Conservation (phyloP, 208 protist species). For the Lotmaria passim region DNA sequence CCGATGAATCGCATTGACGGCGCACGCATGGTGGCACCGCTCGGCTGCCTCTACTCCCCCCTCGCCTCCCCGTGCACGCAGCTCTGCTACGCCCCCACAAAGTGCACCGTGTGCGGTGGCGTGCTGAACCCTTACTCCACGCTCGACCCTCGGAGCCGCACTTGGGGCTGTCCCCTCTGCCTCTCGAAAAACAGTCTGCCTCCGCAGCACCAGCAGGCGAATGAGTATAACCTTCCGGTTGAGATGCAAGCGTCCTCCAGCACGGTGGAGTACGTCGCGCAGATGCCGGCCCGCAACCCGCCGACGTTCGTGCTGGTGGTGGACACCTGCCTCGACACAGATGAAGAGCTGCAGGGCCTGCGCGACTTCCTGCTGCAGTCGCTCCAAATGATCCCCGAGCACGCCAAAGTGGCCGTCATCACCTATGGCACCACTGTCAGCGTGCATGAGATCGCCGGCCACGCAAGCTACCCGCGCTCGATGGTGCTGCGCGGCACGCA, state of each 20-base stretch:
- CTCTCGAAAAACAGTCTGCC: constrained; percentile 94
- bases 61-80: constrained; percentile 87
- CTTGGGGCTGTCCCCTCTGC: constrained; percentile 97
- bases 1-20: constrained; percentile 95
- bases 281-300: constrained; percentile 45
- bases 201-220: constrained; percentile 93
- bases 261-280: constrained; percentile 96
- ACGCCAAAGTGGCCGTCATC: constrained; percentile 96
- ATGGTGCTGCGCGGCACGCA: constrained; percentile 81
- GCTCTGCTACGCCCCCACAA: constrained; percentile 94
- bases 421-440: constrained; percentile 97
- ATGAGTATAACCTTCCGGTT: constrained; percentile 64
- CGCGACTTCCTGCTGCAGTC: constrained; percentile 93
- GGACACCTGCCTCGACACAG: constrained; percentile 96
- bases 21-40: constrained; percentile 94
- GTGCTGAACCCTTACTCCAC: constrained; percentile 95
- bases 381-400: constrained; percentile 93
- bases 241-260: constrained; percentile 35
- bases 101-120: constrained; percentile 91
- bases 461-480: constrained; percentile 84
- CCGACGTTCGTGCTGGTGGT: constrained; percentile 97
- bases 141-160: constrained; percentile 64
- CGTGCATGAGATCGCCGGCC: constrained; percentile 77
- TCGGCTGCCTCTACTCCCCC: constrained; percentile 97
- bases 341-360: constrained; percentile 93